Base-by-base conservation (phyloP, 164 flowering plant genomes). In the Liquidambar formosana region DNA sequence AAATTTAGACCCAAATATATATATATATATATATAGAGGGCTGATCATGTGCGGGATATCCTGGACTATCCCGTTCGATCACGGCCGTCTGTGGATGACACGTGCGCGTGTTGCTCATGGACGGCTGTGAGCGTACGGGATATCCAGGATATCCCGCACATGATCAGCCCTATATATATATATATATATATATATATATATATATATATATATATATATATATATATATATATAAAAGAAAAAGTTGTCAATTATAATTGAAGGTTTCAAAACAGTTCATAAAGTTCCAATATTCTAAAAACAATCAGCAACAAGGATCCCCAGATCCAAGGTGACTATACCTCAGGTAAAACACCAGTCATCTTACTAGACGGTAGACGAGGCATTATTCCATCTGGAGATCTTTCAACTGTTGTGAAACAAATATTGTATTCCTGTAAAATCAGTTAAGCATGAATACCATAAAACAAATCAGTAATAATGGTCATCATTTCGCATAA, bases 361-460 rank as follows among this genome's bases (percentile, higher is more conserved):
- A 70, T 83, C 75, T 73, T 83, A 83, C 74, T 75, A 58, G 90
- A 81, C 57, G 99, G 98, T 69, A 93, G 76, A 66, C 72, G 82
- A 41, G 99, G 91, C 66, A 75, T 67, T 19, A 83, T 74, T 45
- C 93, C 98, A 75, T 90, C 97, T n/a, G 72, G 46, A 73, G 87
- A 75, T 77, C 91, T 86, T 81, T 88, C 90, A 63, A 93, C 95
- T 46, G 99, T 96, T 47, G 99, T 96, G 77, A 96, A 93, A 81
- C 99, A 96, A 41, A 96, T 96, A 82, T 96, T 96, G 75, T 93
- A 96, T 73, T 96, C 99, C 99, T 96, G 84, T 57, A 77, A 57
- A 61, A 66, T 57, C 21, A 67, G 65, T 45, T 1, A 46, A 12
- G 22, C 44, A 53, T 27, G 19, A 41, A 52, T 54, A 25, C 64